phyloP scores from a whole-genome alignment of 345 rosid species.

The Lepidium didymum region DNA sequence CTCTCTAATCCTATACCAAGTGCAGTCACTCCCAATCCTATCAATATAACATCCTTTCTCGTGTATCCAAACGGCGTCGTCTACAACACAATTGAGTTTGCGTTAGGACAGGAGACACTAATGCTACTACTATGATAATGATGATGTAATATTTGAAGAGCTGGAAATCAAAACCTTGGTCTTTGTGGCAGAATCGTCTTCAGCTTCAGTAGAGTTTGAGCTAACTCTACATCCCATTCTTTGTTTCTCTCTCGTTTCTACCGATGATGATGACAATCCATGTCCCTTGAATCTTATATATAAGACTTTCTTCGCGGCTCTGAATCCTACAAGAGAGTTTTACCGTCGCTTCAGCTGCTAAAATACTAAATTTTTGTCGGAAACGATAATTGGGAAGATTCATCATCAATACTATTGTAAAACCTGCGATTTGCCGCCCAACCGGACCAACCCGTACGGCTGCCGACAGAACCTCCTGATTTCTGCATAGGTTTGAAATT shows the following conservation, averaged over 20 bases:
- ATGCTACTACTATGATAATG: background rate
- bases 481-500: constrained; percentile 13
- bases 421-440: constrained; percentile 6
- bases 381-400: background rate
- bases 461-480: constrained; percentile 8
- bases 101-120: background rate
- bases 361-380: background rate
- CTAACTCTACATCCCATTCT: constrained; percentile 22
- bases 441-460: background rate
- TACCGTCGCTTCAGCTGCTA: background rate
- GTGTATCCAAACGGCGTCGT: constrained; percentile 82
- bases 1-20: constrained; percentile 70
- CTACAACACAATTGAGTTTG: constrained; percentile 5
- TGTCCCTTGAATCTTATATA: background rate
- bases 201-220: constrained; percentile 25
- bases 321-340: background rate
- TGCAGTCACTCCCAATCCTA: constrained; percentile 78
- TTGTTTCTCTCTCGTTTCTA: background rate
- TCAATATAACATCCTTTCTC: constrained; percentile 84
- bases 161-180: constrained; percentile 16
- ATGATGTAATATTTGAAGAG: background rate
- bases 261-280: constrained; percentile 10
- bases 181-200: constrained; percentile 17
- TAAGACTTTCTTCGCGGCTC: constrained; percentile 6
- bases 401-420: background rate